Evolutionary conservation across 148 eudicot genomes (phyloP), one percentile per base, ranked within the genome.

Genomic region (Nyssa sinensis): DNA sequence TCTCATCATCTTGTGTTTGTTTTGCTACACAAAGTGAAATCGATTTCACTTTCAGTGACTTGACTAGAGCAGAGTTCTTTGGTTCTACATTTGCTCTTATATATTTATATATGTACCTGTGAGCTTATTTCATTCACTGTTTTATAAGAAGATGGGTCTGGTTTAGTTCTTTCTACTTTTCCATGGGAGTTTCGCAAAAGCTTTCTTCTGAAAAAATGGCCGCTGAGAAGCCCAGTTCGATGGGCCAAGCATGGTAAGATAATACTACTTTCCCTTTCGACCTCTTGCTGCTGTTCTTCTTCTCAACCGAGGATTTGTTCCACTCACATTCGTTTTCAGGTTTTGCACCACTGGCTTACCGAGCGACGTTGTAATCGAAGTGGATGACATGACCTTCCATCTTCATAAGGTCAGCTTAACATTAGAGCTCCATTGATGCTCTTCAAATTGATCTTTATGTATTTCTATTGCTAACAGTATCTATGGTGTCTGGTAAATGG

Each of bases 321-420:
- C 57, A 13, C 69, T 16, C 24, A 44, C 11, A 27, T 33, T 76
- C 31, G 34, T 5, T 70, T 24, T 63, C 85, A 87, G 91, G 98
- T 93, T 93, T 73, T 90, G 98, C 74, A 90, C 93, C 63, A 93
- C 93, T 9, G 93, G 96, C 11, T 78, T 93, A 37, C 96, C 98
- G 0, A 90, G 90, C 77, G 98, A 93, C 67, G 76, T 93, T 31
- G 81, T 87, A 19, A 79, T 94, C 31, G 94, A 91, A 76, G 97
- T 91, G 35, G 89, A 88, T 16, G 91, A 88, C 66, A 93, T 93
- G 94, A 81, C 91, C 73, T 93, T 93, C 77, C 98, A 93, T 79
- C 98, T 93, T 62, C 98, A 93, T 72, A 93, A 95, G 95, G 98
- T 88, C 30, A 21, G 59, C 2, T 24, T n/a, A 2, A 55, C 17